Conservation (phyloP, 768 basidiomycete species). For the Goffeauzyma gilvescens region DNA sequence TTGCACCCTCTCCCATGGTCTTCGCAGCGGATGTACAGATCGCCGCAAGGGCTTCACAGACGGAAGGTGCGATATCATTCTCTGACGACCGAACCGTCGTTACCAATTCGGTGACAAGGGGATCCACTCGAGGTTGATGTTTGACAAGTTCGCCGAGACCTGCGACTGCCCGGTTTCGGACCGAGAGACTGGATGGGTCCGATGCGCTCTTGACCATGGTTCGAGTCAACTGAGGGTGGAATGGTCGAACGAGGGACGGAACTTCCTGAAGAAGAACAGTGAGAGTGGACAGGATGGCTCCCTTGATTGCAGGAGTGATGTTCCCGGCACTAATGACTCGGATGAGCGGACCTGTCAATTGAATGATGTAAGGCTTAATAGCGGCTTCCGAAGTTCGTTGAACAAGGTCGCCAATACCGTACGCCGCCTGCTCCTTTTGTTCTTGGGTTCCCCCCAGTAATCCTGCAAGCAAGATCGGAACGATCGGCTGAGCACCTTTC, state of each 20-base stretch:
- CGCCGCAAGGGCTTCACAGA: constrained; percentile 54
- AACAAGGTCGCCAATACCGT: constrained; percentile 88
- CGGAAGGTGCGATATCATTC: constrained; percentile 54
- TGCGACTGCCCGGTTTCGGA: constrained; percentile 61
- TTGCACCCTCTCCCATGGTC: constrained; percentile 58
- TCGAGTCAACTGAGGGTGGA: constrained; percentile 93
- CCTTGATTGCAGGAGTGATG: constrained; percentile 82
- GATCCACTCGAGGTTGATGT: constrained; percentile 65
- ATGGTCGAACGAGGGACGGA: constrained; percentile 78
- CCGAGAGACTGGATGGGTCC: constrained; percentile 56
- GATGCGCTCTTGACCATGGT: constrained; percentile 86
- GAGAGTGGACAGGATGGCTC: constrained; percentile 69
- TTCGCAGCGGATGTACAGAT: constrained; percentile 52
- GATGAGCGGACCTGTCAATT: constrained; percentile 86
- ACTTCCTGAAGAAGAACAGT: constrained; percentile 68
- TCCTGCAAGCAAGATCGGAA: constrained; percentile 77
- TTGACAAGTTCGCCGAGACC: constrained; percentile 80
- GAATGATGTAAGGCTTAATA: constrained; percentile 88
- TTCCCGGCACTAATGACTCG: constrained; percentile 60
- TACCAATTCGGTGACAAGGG: constrained; percentile 74
- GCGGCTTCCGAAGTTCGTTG: constrained; percentile 63
- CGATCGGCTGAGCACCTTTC: constrained; percentile 64
- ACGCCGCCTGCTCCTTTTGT: constrained; percentile 72
- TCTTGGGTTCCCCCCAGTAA: constrained; percentile 88
- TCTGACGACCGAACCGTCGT: constrained; percentile 36